Percentiles rank a stretch among this genome's conserved stretches.
These are phyloP conservation scores for Trichoderma afroharzianum DNA, from an alignment of 2,329 filamentous ascomycete genomes.

Conservation along the genomic window DNA sequence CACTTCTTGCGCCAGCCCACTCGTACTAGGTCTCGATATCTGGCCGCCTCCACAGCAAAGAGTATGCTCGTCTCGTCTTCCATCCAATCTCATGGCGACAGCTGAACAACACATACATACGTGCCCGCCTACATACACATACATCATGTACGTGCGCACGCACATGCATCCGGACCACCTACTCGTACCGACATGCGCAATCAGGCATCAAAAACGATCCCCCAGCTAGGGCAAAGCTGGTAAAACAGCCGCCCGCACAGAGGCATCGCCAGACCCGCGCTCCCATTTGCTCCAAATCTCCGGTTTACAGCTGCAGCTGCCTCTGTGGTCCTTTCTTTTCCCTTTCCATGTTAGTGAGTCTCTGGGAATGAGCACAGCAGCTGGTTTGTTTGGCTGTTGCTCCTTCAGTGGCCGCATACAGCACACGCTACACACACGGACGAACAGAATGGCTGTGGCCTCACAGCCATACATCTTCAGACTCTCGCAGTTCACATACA, in stretches of 20 bases:
- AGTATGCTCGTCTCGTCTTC: not conserved
- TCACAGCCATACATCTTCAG: not conserved
- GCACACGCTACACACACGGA: not conserved
- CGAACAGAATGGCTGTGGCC: not conserved
- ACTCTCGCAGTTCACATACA: not conserved
- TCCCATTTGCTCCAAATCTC: conserved; percentile 14
- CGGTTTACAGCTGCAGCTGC: conserved; percentile 5
- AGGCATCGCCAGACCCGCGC: conserved; percentile 4
- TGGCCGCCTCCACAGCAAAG: conserved; percentile 16
- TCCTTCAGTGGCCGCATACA: not conserved
- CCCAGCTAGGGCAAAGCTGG: conserved; percentile 15
- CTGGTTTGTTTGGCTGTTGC: not conserved
- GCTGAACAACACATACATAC: conserved; percentile 17
- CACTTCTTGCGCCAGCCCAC: conserved; percentile 5
- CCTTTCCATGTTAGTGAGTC: not conserved
- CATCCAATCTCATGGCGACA: conserved; percentile 9
- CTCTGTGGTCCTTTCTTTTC: not conserved
- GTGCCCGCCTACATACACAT: conserved; percentile 4
- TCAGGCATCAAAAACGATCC: conserved; percentile 16
- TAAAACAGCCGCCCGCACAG: conserved; percentile 8
- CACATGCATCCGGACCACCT: not conserved
- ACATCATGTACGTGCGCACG: conserved; percentile 9
- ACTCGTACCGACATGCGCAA: not conserved
- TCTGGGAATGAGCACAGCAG: not conserved
- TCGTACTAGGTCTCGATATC: conserved; percentile 18